These are phyloP conservation scores for Cystobasidium tubakii DNA, from an alignment of 768 basidiomycete genomes.

Conservation along the genomic window DNA sequence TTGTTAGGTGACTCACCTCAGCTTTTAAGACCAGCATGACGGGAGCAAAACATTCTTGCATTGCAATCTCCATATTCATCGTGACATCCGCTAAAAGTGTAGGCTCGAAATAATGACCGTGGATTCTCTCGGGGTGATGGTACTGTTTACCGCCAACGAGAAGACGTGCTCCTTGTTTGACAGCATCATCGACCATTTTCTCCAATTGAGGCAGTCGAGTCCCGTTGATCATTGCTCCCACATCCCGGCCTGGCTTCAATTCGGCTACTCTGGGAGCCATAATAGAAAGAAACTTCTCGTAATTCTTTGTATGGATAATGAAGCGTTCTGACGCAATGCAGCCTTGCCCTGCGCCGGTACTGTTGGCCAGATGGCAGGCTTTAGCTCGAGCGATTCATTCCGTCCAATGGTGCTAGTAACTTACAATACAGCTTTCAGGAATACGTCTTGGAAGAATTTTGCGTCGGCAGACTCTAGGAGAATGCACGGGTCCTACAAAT, in stretches of 20 bases:
- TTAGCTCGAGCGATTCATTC: too few relatives aligned
- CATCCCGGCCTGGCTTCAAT: constrained; percentile 53
- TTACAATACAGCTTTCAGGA: constrained; percentile 88
- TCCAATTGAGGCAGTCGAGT: constrained; percentile 67
- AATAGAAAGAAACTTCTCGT: constrained; percentile 65
- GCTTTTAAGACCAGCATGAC: constrained; percentile 81
- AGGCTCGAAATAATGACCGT: constrained; percentile 77
- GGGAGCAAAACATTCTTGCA: constrained; percentile 65
- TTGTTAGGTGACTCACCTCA: constrained; percentile 48
- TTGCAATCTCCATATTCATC: constrained; percentile 66
- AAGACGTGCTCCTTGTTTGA: constrained; percentile 61
- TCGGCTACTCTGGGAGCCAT: constrained; percentile 49
- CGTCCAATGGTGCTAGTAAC: too few relatives aligned
- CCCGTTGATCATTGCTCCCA: constrained; percentile 76
- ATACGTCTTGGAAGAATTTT: constrained; percentile 68
- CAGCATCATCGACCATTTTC: constrained; percentile 60
- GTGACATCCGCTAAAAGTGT: constrained; percentile 78
- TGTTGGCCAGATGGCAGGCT: constrained; percentile 45
- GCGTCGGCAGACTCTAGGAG: constrained; percentile 80
- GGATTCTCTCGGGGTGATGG: constrained; percentile 61
- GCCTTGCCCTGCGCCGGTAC: constrained; percentile 90
- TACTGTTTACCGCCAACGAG: constrained; percentile 63
- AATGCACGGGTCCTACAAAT: constrained; percentile 84
- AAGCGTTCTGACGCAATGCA: constrained; percentile 95
- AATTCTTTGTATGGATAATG: constrained; percentile 71